Conservation (phyloP, 805 yeast genomes). For the Metschnikowia matae region DNA sequence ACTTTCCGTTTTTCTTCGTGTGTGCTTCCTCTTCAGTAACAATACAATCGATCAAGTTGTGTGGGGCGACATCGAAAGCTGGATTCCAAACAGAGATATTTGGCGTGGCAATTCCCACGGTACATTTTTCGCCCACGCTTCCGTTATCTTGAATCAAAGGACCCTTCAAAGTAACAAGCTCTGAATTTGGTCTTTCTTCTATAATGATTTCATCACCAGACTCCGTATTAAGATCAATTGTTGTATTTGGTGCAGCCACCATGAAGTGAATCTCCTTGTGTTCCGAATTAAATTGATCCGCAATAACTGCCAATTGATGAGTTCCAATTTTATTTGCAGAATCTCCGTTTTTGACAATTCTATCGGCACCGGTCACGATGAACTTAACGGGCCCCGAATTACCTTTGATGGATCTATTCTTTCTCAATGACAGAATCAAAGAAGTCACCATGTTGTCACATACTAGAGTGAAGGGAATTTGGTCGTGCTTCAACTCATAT, state of each 20-base stretch:
- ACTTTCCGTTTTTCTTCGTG: slow-evolving; percentile 9
- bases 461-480: slow-evolving; percentile 81
- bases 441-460: slow-evolving; percentile 92
- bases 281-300: slow-evolving; percentile 44
- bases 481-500: slow-evolving; percentile 79
- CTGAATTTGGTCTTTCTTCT: slow-evolving; percentile 82
- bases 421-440: slow-evolving; percentile 47
- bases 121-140: slow-evolving; percentile 34
- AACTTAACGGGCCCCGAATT: slow-evolving; percentile 69
- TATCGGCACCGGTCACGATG: slow-evolving; percentile 91
- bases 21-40: slow-evolving; percentile 63
- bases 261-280: slow-evolving; percentile 62
- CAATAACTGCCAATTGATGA: slow-evolving; percentile 74
- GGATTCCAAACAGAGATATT: slow-evolving; percentile 93
- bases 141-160: slow-evolving; percentile 27
- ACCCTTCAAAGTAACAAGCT: slow-evolving; percentile 75
- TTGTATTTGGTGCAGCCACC: slow-evolving; percentile 94
- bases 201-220: slow-evolving; percentile 75
- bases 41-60: slow-evolving; percentile 75
- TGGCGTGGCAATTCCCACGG: slow-evolving; percentile 80
- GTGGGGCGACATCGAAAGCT: slow-evolving; percentile 91
- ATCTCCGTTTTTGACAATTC: slow-evolving; percentile 91
- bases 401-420: slow-evolving; percentile 21
- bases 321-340: slow-evolving; percentile 97
- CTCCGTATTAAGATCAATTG: slow-evolving; percentile 66